phyloP scores from a whole-genome alignment of 2,329 filamentous ascomycete species.

The Claviceps monticola region DNA sequence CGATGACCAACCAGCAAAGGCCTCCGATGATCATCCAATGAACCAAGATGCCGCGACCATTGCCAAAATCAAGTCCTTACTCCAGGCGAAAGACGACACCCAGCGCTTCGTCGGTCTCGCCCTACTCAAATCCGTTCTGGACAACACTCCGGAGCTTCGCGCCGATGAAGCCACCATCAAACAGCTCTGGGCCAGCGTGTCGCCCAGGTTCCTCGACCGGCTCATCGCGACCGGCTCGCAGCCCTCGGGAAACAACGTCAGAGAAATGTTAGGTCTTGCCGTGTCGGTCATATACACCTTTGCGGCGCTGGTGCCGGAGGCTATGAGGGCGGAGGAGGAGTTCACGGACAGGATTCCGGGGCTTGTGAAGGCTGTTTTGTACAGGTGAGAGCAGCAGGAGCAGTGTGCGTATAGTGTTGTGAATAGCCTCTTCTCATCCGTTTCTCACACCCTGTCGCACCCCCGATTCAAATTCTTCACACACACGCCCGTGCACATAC shows the following conservation, averaged over 20 bases:
- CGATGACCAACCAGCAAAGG: too few relatives aligned
- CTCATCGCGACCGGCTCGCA: slow-evolving; percentile 41
- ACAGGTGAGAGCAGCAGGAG: slow-evolving; percentile 27
- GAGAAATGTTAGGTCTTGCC: slow-evolving; percentile 48
- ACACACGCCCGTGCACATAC: background rate
- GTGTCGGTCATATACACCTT: slow-evolving; percentile 52
- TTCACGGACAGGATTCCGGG: slow-evolving; percentile 39
- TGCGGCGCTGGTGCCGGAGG: slow-evolving; percentile 38
- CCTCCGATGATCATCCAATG: background rate
- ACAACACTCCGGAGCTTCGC: slow-evolving; percentile 40
- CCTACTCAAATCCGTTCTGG: slow-evolving; percentile 50
- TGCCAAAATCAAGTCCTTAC: slow-evolving; percentile 39
- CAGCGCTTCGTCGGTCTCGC: slow-evolving; percentile 54
- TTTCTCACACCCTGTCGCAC: too few relatives aligned
- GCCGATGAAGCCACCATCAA: slow-evolving; percentile 30
- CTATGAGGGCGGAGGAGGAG: slow-evolving; percentile 27
- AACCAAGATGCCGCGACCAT: slow-evolving; percentile 12
- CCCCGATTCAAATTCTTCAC: background rate
- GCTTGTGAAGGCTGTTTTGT: slow-evolving; percentile 37
- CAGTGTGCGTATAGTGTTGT: background rate
- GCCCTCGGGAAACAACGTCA: slow-evolving; percentile 29
- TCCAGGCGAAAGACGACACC: slow-evolving; percentile 50
- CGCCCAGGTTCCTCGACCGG: slow-evolving; percentile 49
- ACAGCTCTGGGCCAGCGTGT: slow-evolving; percentile 45
- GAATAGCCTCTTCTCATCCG: too few relatives aligned